phyloP scores from a whole-genome alignment of 768 basidiomycete genomes.

The Rhodosporidiobolus sp. region DNA sequence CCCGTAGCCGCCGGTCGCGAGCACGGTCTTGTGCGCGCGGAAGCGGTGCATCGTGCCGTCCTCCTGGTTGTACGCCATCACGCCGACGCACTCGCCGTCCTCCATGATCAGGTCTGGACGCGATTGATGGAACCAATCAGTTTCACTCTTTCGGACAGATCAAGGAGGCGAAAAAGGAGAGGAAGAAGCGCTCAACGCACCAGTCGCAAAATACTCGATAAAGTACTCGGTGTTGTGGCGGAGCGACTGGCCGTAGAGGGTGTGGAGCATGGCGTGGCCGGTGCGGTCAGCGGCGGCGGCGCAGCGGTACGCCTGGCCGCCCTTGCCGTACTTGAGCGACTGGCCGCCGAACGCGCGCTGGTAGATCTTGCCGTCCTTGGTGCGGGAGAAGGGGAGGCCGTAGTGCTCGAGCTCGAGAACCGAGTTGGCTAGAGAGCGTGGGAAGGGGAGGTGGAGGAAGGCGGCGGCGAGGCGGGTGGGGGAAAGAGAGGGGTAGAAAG shows the following conservation, averaged over 20 bases:
- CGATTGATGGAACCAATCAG: constrained; percentile 48
- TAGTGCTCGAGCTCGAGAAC: constrained; percentile 84
- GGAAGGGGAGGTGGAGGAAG: neutral
- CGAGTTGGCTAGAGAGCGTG: neutral
- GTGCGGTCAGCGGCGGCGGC: constrained; percentile 98
- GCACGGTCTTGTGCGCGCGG: constrained; percentile 95
- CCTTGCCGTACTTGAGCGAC: constrained; percentile 93
- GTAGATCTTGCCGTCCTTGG: constrained; percentile 98
- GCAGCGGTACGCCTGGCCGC: constrained; percentile 97
- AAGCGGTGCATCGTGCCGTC: constrained; percentile 98
- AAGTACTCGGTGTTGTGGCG: constrained; percentile 99
- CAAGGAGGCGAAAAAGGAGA: neutral
- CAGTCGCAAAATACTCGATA: constrained; percentile 93
- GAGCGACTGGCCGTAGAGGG: constrained; percentile 97
- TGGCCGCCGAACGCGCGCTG: constrained; percentile 99
- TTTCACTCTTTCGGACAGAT: neutral
- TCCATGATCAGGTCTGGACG: constrained; percentile 89
- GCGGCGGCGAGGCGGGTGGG: neutral
- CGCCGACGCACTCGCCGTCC: constrained; percentile 97
- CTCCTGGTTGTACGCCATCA: constrained; percentile 99
- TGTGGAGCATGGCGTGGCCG: constrained; percentile 96
- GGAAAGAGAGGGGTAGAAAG: constrained; percentile 28
- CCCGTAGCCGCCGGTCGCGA: constrained; percentile 97
- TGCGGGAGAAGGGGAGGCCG: constrained; percentile 97
- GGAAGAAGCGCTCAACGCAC: constrained; percentile 3